These are phyloP conservation scores for Epithemia pelagica DNA, from an alignment of 108 stramenopile species.

Conservation along the genomic window DNA sequence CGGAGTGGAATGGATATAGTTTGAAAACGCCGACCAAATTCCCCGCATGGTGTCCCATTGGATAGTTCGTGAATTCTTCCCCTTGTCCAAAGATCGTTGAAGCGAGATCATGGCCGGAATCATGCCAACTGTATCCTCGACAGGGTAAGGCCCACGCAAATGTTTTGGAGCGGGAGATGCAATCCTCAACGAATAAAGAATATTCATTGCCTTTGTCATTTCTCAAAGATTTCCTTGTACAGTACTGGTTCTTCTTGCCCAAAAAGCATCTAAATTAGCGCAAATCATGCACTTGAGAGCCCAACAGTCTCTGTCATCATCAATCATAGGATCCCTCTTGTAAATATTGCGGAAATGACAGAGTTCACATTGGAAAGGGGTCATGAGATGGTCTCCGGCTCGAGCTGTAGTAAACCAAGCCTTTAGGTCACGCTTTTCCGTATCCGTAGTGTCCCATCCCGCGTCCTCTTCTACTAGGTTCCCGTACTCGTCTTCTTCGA, in stretches of 20 bases:
- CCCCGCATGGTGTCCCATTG: conserved; percentile 26
- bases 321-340: background rate
- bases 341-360: conserved; percentile 39
- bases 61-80: conserved; percentile 7
- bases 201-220: background rate
- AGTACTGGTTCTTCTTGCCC: conserved; percentile 26
- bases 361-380: conserved; percentile 38
- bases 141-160: conserved; percentile 7
- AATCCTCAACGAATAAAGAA: background rate
- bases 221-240: conserved; percentile 14
- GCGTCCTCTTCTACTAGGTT: background rate
- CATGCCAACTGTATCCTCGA: conserved; percentile 26
- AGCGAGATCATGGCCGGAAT: conserved; percentile 23
- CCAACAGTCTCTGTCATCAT: background rate
- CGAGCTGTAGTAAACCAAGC: background rate
- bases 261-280: conserved; percentile 48
- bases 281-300: conserved; percentile 15
- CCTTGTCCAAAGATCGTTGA: conserved; percentile 11
- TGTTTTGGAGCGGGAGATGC: background rate
- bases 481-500: background rate
- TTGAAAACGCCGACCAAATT: conserved; percentile 3
- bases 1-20: conserved; percentile 10
- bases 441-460: background rate
- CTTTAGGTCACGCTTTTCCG: background rate
- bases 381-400: conserved; percentile 29